A percentile compares a stretch with the other conserved stretches of the same genome.
phyloP scores from a whole-genome alignment of 1,139 yeast species.

The Geotrichum phurueaensis region DNA sequence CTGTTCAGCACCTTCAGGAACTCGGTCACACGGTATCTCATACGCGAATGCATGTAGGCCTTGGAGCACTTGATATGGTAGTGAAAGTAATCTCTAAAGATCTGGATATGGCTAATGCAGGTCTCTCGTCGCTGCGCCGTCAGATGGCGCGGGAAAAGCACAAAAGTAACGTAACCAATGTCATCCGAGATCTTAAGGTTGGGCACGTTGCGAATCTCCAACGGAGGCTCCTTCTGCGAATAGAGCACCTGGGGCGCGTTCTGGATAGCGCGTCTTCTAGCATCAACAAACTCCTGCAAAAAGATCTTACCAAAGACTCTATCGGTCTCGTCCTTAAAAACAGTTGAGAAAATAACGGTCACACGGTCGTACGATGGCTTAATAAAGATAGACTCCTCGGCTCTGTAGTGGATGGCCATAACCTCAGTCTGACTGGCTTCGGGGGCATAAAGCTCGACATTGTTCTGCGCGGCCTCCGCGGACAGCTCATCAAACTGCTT shows the following conservation, averaged over 20 bases:
- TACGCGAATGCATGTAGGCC: conserved; percentile 97
- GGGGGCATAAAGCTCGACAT: conserved; percentile 46
- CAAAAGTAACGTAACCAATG: conserved; percentile 44
- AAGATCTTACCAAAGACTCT: conserved; percentile 92
- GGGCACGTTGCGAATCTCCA: conserved; percentile 57
- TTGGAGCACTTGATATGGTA: conserved; percentile 97
- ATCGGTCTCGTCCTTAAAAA: conserved; percentile 95
- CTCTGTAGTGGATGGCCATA: conserved; percentile 79
- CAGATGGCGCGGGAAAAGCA: conserved; percentile 63
- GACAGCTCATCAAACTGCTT: conserved; percentile 63
- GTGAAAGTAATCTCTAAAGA: conserved; percentile 94
- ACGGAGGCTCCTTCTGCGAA: conserved; percentile 86
- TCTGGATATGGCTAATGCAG: conserved; percentile 81
- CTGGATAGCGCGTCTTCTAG: conserved; percentile 91
- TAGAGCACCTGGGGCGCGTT: conserved; percentile 97
- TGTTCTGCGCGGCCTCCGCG: conserved; percentile 44
- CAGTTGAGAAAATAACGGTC: conserved; percentile 89
- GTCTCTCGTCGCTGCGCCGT: conserved; percentile 70
- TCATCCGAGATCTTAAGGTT: conserved; percentile 32
- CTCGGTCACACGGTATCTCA: conserved; percentile 91
- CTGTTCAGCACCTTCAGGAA: conserved; percentile 92
- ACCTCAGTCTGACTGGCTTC: conserved; percentile 54
- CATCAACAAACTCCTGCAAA: conserved; percentile 95
- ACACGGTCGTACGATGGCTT: conserved; percentile 94
- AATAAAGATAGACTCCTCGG: conserved; percentile 84